Evolutionary conservation across 2,329 filamentous ascomycete genomes (phyloP).

Genomic region (Arthrobotrys conoides): DNA sequence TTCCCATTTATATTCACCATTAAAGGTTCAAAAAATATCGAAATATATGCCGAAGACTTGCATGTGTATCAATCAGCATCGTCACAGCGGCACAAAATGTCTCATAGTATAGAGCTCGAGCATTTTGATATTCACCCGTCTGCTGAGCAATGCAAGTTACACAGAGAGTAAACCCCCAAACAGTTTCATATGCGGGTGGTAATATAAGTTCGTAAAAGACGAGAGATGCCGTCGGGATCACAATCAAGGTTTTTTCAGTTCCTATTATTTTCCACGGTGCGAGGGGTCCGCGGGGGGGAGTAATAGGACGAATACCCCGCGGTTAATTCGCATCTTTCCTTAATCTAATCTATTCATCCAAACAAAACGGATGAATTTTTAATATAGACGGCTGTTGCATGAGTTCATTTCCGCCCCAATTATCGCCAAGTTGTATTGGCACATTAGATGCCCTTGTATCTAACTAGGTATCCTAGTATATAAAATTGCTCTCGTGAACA

Average conservation of each 20-base stretch:
- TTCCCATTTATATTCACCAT: constrained; percentile 11
- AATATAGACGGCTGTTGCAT: constrained; percentile 39
- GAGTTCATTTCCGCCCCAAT: constrained; percentile 25
- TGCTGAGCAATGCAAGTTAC: constrained; percentile 3
- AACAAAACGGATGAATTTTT: constrained; percentile 16
- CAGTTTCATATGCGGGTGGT: constrained; percentile 26
- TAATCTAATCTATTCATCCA: constrained; percentile 30
- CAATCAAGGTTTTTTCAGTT: background rate
- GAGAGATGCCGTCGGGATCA: constrained; percentile 11
- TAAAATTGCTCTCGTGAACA: constrained; percentile 37
- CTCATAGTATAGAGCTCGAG: constrained; percentile 40
- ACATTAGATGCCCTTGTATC: constrained; percentile 45
- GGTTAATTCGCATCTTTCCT: constrained; percentile 30
- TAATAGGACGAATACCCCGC: constrained; percentile 36
- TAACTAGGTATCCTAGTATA: constrained; percentile 34
- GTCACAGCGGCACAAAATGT: constrained; percentile 52
- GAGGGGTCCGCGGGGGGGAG: constrained; percentile 23
- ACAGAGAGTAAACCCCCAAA: constrained; percentile 38
- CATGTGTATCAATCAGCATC: constrained; percentile 25
- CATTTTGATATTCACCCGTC: background rate
- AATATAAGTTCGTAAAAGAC: constrained; percentile 29
- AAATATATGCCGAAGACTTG: constrained; percentile 16
- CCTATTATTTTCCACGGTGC: background rate
- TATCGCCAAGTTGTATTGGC: constrained; percentile 59
- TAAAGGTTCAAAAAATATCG: background rate